Base-by-base conservation (phyloP, 2,329 filamentous ascomycete species). In the Xenosphaeropsis pyriputrescens region DNA sequence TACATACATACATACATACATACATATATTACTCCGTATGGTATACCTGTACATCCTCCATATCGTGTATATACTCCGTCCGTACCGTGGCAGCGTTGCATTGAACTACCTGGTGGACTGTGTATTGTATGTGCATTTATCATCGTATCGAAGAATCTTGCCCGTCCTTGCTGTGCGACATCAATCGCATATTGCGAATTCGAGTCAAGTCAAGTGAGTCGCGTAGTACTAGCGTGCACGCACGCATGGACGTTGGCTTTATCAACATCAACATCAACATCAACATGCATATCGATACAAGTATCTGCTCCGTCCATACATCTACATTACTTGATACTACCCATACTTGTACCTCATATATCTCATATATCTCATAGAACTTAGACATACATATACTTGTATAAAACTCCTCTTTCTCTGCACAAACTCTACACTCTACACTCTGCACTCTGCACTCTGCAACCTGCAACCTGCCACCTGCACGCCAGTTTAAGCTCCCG, bases 91-190 rank as follows among this genome's bases (percentile, higher is more conserved):
- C n/a, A n/a, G n/a, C n/a, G n/a, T n/a, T n/a, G n/a, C n/a, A n/a
- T n/a, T n/a, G n/a, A n/a, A n/a, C n/a, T n/a, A n/a, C n/a, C n/a
- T n/a, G n/a, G n/a, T n/a, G n/a, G n/a, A n/a, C 29, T 29, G 29
- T n/a, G 9, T 29, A 8, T 29, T 29, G n/a, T 29, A 29, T 29
- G n/a, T 8, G 29, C n/a, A 29, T 9, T 9, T 9, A 29, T 29
- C 29, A n/a, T 29, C 29, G 9, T 9, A 29, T 29, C 29, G 8
- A 39, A 43, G 43, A 45, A 42, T 39, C 39, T 47, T 31, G 42
- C 33, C 19, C 16, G 37, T 40, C 33, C 34, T 38, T 33, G 18
- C 47, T 50, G 48, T 49, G 43, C 45, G 46, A 50, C 49, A 50
- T 50, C 42, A 35, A 41, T 30, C 38, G 37, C 34, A 43, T 42